Percentiles rank a stretch among this genome's conserved stretches.
These are phyloP conservation scores for Penicillium sp. DNA, from an alignment of 2,329 filamentous ascomycete genomes.

Conservation along the genomic window DNA sequence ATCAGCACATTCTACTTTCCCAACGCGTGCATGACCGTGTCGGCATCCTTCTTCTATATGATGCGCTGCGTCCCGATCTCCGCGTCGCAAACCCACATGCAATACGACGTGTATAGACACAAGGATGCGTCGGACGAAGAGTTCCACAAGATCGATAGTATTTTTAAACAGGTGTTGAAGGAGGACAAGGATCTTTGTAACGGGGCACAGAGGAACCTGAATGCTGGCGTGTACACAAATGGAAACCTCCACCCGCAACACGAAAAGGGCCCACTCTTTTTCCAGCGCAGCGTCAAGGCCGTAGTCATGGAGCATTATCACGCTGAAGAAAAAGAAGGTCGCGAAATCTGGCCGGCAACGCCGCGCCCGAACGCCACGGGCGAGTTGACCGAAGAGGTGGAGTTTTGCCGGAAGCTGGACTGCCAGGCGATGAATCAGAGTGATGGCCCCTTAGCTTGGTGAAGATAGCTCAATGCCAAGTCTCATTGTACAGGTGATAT, in stretches of 20 bases:
- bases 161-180: constrained; percentile 67
- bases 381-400: neutral
- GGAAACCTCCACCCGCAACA: constrained; percentile 63
- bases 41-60: constrained; percentile 64
- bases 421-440: neutral
- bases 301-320: constrained; percentile 52
- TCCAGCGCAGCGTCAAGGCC: constrained; percentile 59
- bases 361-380: neutral
- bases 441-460: neutral
- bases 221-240: constrained; percentile 63
- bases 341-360: constrained; percentile 59
- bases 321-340: constrained; percentile 50
- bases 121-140: constrained; percentile 62
- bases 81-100: constrained; percentile 59
- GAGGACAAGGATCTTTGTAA: constrained; percentile 68
- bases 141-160: constrained; percentile 60
- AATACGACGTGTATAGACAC: constrained; percentile 68
- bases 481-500: neutral
- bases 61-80: constrained; percentile 64
- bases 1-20: constrained; percentile 43
- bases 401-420: neutral
- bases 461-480: neutral
- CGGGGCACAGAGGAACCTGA: constrained; percentile 63
- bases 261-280: constrained; percentile 62
- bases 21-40: constrained; percentile 40